Evolutionary conservation across 1,284 basidiomycete genomes (phyloP), one percentile per base, ranked within the genome.

Genomic region (Trametes versicolor): DNA sequence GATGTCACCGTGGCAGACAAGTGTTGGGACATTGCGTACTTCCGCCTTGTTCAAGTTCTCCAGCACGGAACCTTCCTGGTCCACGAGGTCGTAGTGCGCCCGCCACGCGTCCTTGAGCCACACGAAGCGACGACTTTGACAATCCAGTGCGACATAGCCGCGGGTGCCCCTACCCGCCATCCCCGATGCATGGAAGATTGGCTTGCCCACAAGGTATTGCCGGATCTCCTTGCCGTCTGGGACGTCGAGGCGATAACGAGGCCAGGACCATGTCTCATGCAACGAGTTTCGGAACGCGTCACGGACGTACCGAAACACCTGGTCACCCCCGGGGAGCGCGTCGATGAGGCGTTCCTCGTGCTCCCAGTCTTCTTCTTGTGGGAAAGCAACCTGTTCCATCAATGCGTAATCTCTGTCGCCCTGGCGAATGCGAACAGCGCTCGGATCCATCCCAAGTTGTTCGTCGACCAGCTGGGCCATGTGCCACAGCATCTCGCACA

Each of bases 401-500:
- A 7, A 9, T 7, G 53, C 19, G 50, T 57, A 69, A 9, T 58
- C 55, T 7, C 3, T n/a, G 3, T 45, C 36, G 7, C 45, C 43
- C 0, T 27, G 58, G 6, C 8, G 27, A 27, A 69, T n/a, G 6
- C 59, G 62, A 1, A 12, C 48, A 1, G 62, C 63, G 1, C 50
- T 65, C 0, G 61, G 55, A 21, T 68, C 67, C 12, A 34, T 2
- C 59, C 76, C 36, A 61, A 75, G 64, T 71, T 75, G 61, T 69
- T 74, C 57, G 73, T 75, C 39, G 73, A 65, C 25, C 69, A 64
- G 62, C 70, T 71, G 43, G 68, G 65, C 25, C 62, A 70, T 49
- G 69, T 74, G 43, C 73, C 73, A 29, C 64, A 65, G 45, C 34
- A 65, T 32, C 12, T 65, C 58, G 32, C 48, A 58, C 23, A 63